Evolutionary conservation across 2,329 filamentous ascomycete species (phyloP).

Genomic region (Metarhizium humberi): DNA sequence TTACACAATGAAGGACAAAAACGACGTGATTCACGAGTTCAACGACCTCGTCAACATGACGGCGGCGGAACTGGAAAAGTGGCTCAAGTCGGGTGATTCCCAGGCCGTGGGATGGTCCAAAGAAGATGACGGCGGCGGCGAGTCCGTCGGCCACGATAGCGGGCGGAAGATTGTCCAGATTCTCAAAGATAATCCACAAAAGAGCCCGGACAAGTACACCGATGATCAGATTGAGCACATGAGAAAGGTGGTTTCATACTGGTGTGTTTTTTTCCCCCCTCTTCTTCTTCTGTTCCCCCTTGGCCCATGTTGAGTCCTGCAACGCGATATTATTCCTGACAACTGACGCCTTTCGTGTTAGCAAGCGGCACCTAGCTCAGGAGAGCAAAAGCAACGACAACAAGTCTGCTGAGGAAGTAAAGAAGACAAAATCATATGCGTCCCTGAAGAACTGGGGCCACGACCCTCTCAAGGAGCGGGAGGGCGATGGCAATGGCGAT

Average conservation of each 20-base stretch:
- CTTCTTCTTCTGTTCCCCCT: too few relatives aligned
- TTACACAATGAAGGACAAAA: slow-evolving; percentile 13
- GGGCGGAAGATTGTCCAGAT: slow-evolving; percentile 56
- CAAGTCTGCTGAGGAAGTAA: slow-evolving; percentile 34
- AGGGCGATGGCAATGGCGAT: slow-evolving; percentile 3
- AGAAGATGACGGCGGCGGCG: slow-evolving; percentile 45
- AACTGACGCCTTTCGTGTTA: slow-evolving; percentile 6
- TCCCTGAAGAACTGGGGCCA: slow-evolving; percentile 56
- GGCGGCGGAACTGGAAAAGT: slow-evolving; percentile 47
- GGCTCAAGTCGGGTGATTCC: slow-evolving; percentile 51
- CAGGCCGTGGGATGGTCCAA: slow-evolving; percentile 51
- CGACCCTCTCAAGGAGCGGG: slow-evolving; percentile 35
- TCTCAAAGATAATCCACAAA: slow-evolving; percentile 50
- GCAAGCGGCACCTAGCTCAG: slow-evolving; percentile 56
- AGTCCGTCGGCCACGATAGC: slow-evolving; percentile 55
- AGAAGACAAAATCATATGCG: slow-evolving; percentile 43
- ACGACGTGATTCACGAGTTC: slow-evolving; percentile 43
- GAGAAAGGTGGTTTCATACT: slow-evolving; percentile 55
- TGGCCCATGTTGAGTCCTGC: too few relatives aligned
- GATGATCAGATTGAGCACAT: slow-evolving; percentile 48
- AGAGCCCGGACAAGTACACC: slow-evolving; percentile 45
- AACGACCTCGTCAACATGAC: slow-evolving; percentile 60
- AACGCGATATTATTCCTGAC: too few relatives aligned
- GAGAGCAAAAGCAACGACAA: slow-evolving; percentile 49
- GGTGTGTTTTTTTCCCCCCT: slow-evolving; percentile 20